A percentile compares a stretch with the other conserved stretches of the same genome.
Evolutionary conservation across 805 yeast genomes (phyloP).

Genomic region (Zygosaccharomyces bailii): DNA sequence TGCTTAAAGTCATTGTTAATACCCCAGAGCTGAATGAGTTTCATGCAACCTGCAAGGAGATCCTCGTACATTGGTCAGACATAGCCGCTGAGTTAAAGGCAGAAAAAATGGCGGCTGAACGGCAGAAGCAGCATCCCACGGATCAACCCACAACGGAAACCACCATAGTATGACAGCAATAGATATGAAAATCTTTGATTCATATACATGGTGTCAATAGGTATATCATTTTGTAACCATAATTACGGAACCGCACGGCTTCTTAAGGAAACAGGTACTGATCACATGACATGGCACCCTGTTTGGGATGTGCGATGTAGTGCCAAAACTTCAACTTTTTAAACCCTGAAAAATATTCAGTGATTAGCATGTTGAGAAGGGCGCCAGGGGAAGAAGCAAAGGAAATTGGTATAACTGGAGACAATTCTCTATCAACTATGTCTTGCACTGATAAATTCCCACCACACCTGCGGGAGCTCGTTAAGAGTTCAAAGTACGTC

Average conservation of each 20-base stretch:
- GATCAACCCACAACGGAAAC: slow-evolving; percentile 6
- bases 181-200: background rate
- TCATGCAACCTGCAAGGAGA: slow-evolving; percentile 29
- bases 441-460: slow-evolving; percentile 38
- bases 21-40: slow-evolving; percentile 28
- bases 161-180: slow-evolving; percentile 1
- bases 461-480: slow-evolving; percentile 40
- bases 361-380: no score
- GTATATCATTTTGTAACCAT: slow-evolving; percentile 4
- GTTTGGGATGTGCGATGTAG: background rate
- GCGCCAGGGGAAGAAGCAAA: background rate
- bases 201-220: background rate
- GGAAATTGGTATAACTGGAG: background rate
- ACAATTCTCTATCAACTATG: slow-evolving; percentile 18
- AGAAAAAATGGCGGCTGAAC: slow-evolving; percentile 22
- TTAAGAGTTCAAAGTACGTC: slow-evolving; percentile 62
- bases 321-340: background rate
- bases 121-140: slow-evolving; percentile 4
- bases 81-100: slow-evolving; percentile 24
- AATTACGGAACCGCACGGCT: background rate
- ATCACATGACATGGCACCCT: slow-evolving; percentile 4
- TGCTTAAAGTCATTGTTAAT: slow-evolving; percentile 31
- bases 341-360: background rate
- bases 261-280: background rate
- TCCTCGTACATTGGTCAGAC: slow-evolving; percentile 28